Conservation (phyloP, 2,329 filamentous ascomycete genomes). For the Hypoxylon sp. region DNA sequence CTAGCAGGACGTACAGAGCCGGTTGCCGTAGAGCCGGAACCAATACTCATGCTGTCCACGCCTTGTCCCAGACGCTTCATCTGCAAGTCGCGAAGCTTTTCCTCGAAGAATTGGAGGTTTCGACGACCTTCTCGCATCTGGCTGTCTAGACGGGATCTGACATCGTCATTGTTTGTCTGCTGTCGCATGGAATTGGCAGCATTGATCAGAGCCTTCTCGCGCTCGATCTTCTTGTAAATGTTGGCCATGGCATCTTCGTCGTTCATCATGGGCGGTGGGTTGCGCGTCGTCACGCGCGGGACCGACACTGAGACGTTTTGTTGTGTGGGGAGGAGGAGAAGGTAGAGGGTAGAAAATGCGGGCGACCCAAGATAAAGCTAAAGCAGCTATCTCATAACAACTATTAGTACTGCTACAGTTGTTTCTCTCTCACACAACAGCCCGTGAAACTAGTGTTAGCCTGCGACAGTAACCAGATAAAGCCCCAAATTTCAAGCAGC, state of each 20-base stretch:
- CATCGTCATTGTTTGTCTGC: conserved; percentile 93
- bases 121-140: conserved; percentile 94
- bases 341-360: conserved; percentile 37
- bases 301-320: conserved; percentile 40
- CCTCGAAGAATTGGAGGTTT: conserved; percentile 96
- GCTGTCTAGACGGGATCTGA: conserved; percentile 90
- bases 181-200: conserved; percentile 95
- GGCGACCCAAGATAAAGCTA: conserved; percentile 43
- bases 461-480: conserved; percentile 18
- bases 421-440: conserved; percentile 7
- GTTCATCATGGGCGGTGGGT: conserved; percentile 67
- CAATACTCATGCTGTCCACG: conserved; percentile 76
- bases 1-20: conserved; percentile 61
- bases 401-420: conserved; percentile 8
- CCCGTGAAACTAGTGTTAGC: conserved; percentile 19
- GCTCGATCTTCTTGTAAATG: conserved; percentile 97
- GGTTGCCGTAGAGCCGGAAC: conserved; percentile 61
- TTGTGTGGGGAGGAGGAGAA: conserved; percentile 25
- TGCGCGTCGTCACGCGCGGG: conserved; percentile 59
- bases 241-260: conserved; percentile 78
- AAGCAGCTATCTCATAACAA: conserved; percentile 28
- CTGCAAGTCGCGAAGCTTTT: conserved; percentile 89
- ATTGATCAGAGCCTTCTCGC: conserved; percentile 94
- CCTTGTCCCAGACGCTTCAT: conserved; percentile 80
- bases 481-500: conserved; percentile 11